Evolutionary conservation across 2,329 filamentous ascomycete species (phyloP).

Genomic region (Bretziella fagacearum): DNA sequence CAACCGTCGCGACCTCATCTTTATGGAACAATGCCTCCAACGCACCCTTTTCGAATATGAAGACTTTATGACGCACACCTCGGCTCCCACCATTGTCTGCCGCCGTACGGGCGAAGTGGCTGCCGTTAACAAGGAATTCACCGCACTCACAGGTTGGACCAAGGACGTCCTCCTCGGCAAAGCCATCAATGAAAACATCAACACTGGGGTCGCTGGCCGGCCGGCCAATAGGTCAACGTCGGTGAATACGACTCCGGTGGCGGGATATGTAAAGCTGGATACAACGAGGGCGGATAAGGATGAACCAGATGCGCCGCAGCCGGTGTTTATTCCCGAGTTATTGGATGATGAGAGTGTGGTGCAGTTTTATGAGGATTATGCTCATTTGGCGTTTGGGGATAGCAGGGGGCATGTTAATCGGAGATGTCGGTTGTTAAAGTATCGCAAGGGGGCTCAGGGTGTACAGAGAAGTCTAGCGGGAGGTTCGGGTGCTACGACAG

Average conservation of each 20-base stretch:
- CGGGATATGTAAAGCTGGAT: slow-evolving; percentile 25
- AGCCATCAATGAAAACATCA: slow-evolving; percentile 73
- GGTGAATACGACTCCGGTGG: slow-evolving; percentile 34
- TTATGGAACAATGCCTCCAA: slow-evolving; percentile 96
- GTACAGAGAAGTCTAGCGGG: too few relatives aligned
- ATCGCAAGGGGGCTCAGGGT: slow-evolving; percentile 34
- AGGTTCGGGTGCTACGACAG: neutral
- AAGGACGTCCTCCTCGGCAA: slow-evolving; percentile 78
- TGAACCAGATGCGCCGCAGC: slow-evolving; percentile 40
- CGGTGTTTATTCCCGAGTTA: slow-evolving; percentile 81
- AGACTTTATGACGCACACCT: slow-evolving; percentile 74
- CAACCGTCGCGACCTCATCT: slow-evolving; percentile 74
- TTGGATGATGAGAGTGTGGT: slow-evolving; percentile 87
- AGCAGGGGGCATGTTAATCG: slow-evolving; percentile 71
- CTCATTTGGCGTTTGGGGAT: slow-evolving; percentile 80
- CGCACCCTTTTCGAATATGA: slow-evolving; percentile 85
- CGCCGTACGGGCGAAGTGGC: slow-evolving; percentile 89
- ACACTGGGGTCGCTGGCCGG: slow-evolving; percentile 40
- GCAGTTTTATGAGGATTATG: slow-evolving; percentile 91
- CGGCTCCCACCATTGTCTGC: slow-evolving; percentile 81
- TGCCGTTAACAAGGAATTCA: slow-evolving; percentile 89
- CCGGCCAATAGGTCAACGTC: slow-evolving; percentile 20
- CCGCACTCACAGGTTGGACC: slow-evolving; percentile 86
- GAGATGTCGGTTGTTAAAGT: slow-evolving; percentile 76
- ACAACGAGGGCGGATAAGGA: neutral